These are phyloP conservation scores for Pyrenula aspistea DNA, from an alignment of 495 filamentous ascomycete genomes.

Conservation along the genomic window DNA sequence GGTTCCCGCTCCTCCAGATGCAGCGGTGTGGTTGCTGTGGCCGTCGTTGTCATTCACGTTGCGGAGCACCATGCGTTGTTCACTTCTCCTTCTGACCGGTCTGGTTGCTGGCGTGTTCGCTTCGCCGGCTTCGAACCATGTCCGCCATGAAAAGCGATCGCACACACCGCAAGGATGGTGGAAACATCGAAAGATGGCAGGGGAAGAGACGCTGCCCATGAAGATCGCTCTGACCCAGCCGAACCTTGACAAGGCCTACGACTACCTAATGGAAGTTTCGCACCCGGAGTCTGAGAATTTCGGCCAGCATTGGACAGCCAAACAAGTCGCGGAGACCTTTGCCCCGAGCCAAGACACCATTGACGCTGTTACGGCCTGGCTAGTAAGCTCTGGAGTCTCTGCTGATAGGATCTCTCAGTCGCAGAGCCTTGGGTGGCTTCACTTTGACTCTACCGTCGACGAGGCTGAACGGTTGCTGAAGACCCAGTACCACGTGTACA, in stretches of 20 bases:
- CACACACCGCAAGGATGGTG: slow-evolving; percentile 12
- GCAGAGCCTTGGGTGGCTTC: slow-evolving; percentile 38
- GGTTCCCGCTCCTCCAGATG: not conserved
- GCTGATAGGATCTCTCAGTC: slow-evolving; percentile 30
- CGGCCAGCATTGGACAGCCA: slow-evolving; percentile 15
- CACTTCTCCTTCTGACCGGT: not conserved
- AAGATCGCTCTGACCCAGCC: slow-evolving; percentile 8
- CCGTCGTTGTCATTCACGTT: not conserved
- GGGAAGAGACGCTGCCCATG: slow-evolving; percentile 16
- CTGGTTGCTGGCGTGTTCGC: not conserved
- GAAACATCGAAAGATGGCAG: slow-evolving; percentile 7
- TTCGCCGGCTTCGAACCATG: slow-evolving; percentile 4
- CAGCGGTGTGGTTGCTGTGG: not conserved
- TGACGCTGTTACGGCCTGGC: slow-evolving; percentile 36
- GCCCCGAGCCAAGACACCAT: slow-evolving; percentile 36
- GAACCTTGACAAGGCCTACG: slow-evolving; percentile 17
- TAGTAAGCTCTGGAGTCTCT: slow-evolving; percentile 30
- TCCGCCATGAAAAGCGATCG: slow-evolving; percentile 19
- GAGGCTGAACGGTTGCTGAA: slow-evolving; percentile 44
- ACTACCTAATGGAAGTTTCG: slow-evolving; percentile 16
- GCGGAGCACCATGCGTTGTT: not conserved
- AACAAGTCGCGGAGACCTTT: slow-evolving; percentile 40
- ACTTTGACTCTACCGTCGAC: slow-evolving; percentile 37
- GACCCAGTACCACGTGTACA: slow-evolving; percentile 46
- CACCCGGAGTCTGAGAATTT: slow-evolving; percentile 14